phyloP scores from a whole-genome alignment of 1,139 yeast genomes.

The Magnusiomyces paraingens region DNA sequence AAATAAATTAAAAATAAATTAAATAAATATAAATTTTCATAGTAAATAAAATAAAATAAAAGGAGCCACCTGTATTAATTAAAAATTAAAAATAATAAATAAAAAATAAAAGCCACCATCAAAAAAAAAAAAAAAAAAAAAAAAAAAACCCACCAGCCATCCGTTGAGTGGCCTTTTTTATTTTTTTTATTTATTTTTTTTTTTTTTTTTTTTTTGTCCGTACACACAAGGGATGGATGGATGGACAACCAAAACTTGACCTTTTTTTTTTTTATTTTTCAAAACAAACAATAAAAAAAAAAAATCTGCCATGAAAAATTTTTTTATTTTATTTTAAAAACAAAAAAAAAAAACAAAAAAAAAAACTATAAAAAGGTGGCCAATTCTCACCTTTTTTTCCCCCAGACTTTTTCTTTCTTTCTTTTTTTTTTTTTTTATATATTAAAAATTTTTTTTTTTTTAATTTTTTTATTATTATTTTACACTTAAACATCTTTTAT shows the following conservation, averaged over 20 bases:
- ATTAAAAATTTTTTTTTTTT: not conserved
- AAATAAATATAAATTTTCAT: no score
- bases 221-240: not conserved
- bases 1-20: no score
- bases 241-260: no score
- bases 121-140: no score
- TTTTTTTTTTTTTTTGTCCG: not conserved
- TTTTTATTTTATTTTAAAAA: not conserved
- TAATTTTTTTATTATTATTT: not conserved
- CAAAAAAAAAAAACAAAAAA: not conserved
- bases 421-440: not conserved
- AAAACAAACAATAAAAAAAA: not conserved
- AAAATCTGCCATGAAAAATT: not conserved
- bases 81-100: no score
- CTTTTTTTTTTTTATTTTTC: not conserved
- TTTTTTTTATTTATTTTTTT: no score
- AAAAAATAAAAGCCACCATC: no score
- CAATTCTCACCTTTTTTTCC: conserved; percentile 6
- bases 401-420: not conserved
- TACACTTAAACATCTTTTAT: not conserved
- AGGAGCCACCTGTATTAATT: no score
- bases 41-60: no score
- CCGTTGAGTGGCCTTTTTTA: no score
- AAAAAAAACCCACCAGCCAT: no score
- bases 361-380: not conserved